Percentiles rank a stretch among this genome's conserved stretches.
These are phyloP conservation scores for Carallia brachiata DNA, from an alignment of 345 rosid species.

Conservation along the genomic window DNA sequence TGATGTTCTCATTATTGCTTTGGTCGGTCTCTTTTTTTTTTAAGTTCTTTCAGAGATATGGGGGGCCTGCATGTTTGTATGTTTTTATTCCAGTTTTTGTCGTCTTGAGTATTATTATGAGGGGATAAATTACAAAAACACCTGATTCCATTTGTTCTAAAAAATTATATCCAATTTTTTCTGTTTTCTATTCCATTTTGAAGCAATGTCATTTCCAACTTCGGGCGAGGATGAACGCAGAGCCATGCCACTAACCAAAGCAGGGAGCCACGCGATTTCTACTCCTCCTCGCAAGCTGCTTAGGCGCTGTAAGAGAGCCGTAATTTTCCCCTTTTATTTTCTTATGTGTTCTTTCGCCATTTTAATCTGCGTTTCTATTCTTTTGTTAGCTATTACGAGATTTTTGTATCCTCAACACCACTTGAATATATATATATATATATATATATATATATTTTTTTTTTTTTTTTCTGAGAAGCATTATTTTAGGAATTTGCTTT, in stretches of 20 bases:
- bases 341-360: not conserved
- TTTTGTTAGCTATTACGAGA: too few species aligned
- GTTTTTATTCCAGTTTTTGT: slow-evolving; percentile 12
- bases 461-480: too few species aligned
- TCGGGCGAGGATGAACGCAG: not conserved
- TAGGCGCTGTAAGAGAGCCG: slow-evolving; percentile 6
- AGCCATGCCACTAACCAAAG: slow-evolving; percentile 6
- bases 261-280: slow-evolving; percentile 8
- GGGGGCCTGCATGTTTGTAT: not conserved
- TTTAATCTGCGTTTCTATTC: not conserved
- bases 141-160: not conserved
- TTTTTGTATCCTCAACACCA: too few species aligned
- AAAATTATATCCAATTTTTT: not conserved
- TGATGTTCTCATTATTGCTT: slow-evolving; percentile 8
- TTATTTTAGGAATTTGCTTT: too few species aligned
- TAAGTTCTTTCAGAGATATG: slow-evolving; percentile 23
- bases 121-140: not conserved
- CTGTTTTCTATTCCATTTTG: not conserved
- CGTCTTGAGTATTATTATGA: not conserved
- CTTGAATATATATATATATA: too few species aligned
- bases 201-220: slow-evolving; percentile 8
- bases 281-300: slow-evolving; percentile 55
- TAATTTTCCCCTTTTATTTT: not conserved
- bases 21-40: not conserved
- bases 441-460: too few species aligned